Evolutionary conservation across 306 rosid genomes (phyloP).

Genomic region (Quercus engelmannii): DNA sequence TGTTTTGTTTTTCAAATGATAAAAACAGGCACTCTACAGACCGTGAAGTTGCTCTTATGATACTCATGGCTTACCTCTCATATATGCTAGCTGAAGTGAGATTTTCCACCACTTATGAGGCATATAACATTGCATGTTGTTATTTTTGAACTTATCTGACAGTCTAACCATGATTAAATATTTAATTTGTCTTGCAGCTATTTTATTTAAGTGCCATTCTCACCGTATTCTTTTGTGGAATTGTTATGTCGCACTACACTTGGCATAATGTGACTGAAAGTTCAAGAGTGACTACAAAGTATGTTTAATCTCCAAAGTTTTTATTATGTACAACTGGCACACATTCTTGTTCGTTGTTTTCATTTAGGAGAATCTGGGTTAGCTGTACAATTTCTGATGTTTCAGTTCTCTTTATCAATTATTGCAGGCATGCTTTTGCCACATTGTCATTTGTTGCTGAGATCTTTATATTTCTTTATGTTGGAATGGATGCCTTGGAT

Average conservation of each 20-base stretch:
- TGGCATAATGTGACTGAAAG: slow-evolving; percentile 98
- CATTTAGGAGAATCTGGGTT: neutral
- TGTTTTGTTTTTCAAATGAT: slow-evolving; percentile 1
- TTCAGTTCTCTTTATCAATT: slow-evolving; percentile 12
- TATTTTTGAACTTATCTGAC: neutral
- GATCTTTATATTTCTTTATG: slow-evolving; percentile 90
- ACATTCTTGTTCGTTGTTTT: slow-evolving; percentile 3
- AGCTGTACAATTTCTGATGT: neutral
- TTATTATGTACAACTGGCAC: neutral
- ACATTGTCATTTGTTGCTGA: slow-evolving; percentile 88
- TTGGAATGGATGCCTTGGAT: slow-evolving; percentile 97
- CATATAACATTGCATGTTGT: neutral
- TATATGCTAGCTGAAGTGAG: slow-evolving; percentile 91
- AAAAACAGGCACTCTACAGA: slow-evolving; percentile 77
- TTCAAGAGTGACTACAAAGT: slow-evolving; percentile 98
- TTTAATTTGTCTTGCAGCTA: slow-evolving; percentile 54
- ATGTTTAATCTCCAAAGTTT: slow-evolving; percentile 25
- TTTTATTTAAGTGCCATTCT: slow-evolving; percentile 88
- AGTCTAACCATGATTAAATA: neutral
- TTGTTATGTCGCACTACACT: slow-evolving; percentile 99
- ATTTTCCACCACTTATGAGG: neutral
- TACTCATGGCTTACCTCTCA: slow-evolving; percentile 96
- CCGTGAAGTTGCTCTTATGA: slow-evolving; percentile 97
- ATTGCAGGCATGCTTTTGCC: slow-evolving; percentile 88
- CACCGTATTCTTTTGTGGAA: slow-evolving; percentile 97